Evolutionary conservation across 1,139 yeast species (phyloP), one percentile per base, ranked within the genome.

Genomic region (Saccharomyces hybrid): DNA sequence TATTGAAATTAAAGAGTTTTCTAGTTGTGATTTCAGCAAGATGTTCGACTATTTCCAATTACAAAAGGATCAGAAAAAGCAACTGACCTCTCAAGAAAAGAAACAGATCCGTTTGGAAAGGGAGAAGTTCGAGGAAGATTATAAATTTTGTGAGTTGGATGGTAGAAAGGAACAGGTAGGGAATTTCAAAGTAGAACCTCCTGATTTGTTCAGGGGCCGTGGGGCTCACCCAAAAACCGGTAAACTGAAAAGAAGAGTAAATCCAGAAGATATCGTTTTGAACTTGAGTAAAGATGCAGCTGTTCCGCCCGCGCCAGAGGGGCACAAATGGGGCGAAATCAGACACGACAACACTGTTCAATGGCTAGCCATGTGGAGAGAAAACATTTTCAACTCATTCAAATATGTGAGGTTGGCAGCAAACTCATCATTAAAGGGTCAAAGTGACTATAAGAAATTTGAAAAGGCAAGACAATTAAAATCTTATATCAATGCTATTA

Each of bases 211-310:
- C 68, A 79, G 98, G 69, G 99, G 98, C 48, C 87, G 98, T 70
- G 98, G 99, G 62, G 91, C 91, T 0, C 98, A 91, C 70, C 98
- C 98, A 16, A 90, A 88, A 70, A 91, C 97, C 1, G 99, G 98
- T 50, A 88, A 86, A 69, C 75, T 89, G 55, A 86, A 86, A 64
- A 78, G 84, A 68, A 79, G 98, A 61, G 97, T 93, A 14, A 72
- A 74, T 54, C 97, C 98, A 0, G 97, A 91, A 70, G 95, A 88
- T 67, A 86, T 93, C 48, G 87, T 93, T 1, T 75, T 93, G 59
- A 93, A 93, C 69, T 76, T 93, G 60, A 85, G 96, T 58, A 78
- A 79, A 62, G 88, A 79, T 28, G 87, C 83, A 0, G 77, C 80
- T 38, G 75, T 89, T 3, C 99, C 99, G 0, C 78, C 75, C 8